These are phyloP conservation scores for Sutorius eximius DNA, from an alignment of 1,284 basidiomycete species.

Conservation along the genomic window DNA sequence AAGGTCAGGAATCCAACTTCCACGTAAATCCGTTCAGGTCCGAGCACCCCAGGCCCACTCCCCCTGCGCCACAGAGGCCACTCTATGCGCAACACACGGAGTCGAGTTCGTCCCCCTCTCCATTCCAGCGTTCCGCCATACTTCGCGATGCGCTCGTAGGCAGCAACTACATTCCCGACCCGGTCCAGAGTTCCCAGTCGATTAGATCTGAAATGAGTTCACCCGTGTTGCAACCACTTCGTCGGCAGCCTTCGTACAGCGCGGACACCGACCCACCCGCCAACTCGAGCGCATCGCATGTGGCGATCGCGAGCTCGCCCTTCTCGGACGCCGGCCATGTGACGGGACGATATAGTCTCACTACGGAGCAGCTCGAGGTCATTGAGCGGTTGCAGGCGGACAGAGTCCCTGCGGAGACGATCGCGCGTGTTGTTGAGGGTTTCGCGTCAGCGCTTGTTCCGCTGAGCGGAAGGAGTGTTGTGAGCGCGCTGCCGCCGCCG, in stretches of 20 bases:
- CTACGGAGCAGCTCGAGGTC: slow-evolving; percentile 11
- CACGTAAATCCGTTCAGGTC: slow-evolving; percentile 7
- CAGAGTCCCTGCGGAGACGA: slow-evolving; percentile 16
- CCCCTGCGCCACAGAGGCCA: neutral
- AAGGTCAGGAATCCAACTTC: neutral
- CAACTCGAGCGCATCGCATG: neutral
- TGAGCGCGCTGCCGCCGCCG: slow-evolving; percentile 16
- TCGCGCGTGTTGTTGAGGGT: slow-evolving; percentile 18
- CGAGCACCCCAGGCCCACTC: neutral
- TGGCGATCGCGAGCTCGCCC: neutral
- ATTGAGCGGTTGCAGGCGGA: slow-evolving; percentile 11
- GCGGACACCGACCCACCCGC: neutral
- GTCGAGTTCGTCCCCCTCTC: neutral
- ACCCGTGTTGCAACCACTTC: slow-evolving; percentile 2
- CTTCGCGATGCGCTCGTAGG: slow-evolving; percentile 10
- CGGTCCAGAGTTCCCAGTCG: slow-evolving; percentile 1
- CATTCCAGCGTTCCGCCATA: slow-evolving; percentile 12
- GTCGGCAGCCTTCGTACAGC: neutral
- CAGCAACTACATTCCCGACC: neutral
- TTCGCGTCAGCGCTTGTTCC: neutral
- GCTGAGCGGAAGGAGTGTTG: slow-evolving; percentile 1
- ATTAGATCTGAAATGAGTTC: neutral
- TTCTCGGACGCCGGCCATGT: neutral
- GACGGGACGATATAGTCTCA: slow-evolving; percentile 5
- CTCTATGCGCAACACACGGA: neutral